phyloP scores from a whole-genome alignment of 2,329 filamentous ascomycete species.

The Aspergillus sp. region DNA sequence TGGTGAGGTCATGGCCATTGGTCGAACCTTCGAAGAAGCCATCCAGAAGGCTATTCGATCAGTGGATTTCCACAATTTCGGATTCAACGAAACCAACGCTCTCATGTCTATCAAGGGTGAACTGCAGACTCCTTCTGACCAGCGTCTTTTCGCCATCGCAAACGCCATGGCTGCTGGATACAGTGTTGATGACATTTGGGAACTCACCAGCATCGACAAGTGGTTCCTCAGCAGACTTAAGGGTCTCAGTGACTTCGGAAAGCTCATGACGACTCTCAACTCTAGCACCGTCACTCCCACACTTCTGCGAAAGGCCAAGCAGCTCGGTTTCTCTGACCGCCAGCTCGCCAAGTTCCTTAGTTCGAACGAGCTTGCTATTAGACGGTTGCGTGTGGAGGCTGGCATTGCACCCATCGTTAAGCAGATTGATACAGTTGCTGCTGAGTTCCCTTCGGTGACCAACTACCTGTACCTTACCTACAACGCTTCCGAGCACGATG shows the following conservation, averaged over 20 bases:
- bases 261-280: slow-evolving; percentile 69
- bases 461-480: slow-evolving; percentile 98
- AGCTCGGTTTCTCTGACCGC: slow-evolving; percentile 89
- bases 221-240: slow-evolving; percentile 96
- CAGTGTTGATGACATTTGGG: slow-evolving; percentile 94
- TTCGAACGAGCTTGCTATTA: slow-evolving; percentile 89
- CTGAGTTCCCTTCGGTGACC: slow-evolving; percentile 89
- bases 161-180: slow-evolving; percentile 97
- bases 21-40: slow-evolving; percentile 93
- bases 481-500: slow-evolving; percentile 83
- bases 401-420: slow-evolving; percentile 89
- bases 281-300: slow-evolving; percentile 65
- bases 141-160: slow-evolving; percentile 94
- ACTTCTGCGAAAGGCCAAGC: slow-evolving; percentile 80
- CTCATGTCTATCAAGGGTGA: slow-evolving; percentile 96
- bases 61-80: slow-evolving; percentile 92
- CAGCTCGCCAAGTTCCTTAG: slow-evolving; percentile 93
- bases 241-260: slow-evolving; percentile 84
- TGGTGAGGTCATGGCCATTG: slow-evolving; percentile 98
- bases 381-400: slow-evolving; percentile 78
- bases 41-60: slow-evolving; percentile 97
- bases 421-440: slow-evolving; percentile 97
- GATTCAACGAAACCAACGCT: slow-evolving; percentile 87
- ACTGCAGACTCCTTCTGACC: slow-evolving; percentile 94
- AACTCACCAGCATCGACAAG: slow-evolving; percentile 97